Conservation (phyloP, 805 yeast genomes). For the Nematodospora valgi region DNA sequence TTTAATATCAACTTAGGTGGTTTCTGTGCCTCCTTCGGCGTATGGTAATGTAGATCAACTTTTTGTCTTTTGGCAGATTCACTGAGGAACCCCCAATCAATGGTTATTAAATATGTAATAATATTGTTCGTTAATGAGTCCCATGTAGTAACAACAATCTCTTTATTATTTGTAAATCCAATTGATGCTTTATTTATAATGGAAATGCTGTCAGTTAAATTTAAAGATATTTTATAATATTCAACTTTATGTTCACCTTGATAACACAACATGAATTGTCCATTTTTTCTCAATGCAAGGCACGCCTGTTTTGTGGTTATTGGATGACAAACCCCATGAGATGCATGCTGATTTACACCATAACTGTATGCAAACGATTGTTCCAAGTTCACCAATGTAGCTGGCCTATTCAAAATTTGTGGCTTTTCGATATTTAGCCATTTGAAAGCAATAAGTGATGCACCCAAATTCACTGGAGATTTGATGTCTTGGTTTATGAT, state of each 20-base stretch:
- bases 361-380: constrained; percentile 40
- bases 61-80: constrained; percentile 46
- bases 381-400: constrained; percentile 27
- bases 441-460: constrained; percentile 46
- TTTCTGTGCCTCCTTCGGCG: constrained; percentile 43
- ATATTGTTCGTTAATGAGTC: constrained; percentile 34
- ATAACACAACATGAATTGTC: constrained; percentile 55
- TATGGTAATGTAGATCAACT: constrained; percentile 46
- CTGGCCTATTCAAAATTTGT: constrained; percentile 57
- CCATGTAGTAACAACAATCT: constrained; percentile 41
- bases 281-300: constrained; percentile 60
- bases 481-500: constrained; percentile 13
- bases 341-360: constrained; percentile 55
- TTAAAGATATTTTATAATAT: constrained; percentile 38
- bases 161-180: constrained; percentile 50
- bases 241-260: constrained; percentile 64
- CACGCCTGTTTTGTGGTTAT: constrained; percentile 66
- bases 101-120: constrained; percentile 36
- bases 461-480: constrained; percentile 12
- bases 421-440: constrained; percentile 79
- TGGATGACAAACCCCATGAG: constrained; percentile 68
- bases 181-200: constrained; percentile 40
- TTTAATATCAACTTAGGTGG: constrained; percentile 37
- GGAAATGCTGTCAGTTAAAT: constrained; percentile 23
- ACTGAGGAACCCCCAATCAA: constrained; percentile 56